phyloP scores from a whole-genome alignment of 345 rosid genomes.

The Citrus mangshanensis region DNA sequence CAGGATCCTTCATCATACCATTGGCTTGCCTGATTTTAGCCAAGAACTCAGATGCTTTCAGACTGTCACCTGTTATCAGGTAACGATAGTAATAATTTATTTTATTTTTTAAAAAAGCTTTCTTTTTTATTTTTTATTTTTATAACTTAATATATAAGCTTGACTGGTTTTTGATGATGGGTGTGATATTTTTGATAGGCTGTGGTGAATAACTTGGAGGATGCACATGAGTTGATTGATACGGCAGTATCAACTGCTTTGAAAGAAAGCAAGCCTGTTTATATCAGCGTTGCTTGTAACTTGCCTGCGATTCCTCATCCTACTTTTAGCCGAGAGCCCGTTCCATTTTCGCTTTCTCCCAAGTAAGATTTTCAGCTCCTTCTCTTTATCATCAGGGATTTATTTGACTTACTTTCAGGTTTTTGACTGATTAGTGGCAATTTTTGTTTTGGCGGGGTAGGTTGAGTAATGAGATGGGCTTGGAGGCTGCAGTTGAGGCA shows the following conservation, averaged over 20 bases:
- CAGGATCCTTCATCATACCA: conserved; percentile 75
- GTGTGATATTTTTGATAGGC: conserved; percentile 36
- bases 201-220: conserved; percentile 73
- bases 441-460: conserved; percentile 21
- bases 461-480: conserved; percentile 53
- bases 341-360: conserved; percentile 61
- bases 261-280: conserved; percentile 86
- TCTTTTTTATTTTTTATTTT: background rate
- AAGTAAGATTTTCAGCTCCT: conserved; percentile 23
- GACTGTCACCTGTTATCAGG: conserved; percentile 75
- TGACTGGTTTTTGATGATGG: background rate
- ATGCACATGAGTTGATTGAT: conserved; percentile 71
- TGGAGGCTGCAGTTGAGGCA: conserved; percentile 77
- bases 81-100: background rate
- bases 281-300: conserved; percentile 71
- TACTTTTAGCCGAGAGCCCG: conserved; percentile 61
- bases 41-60: conserved; percentile 73
- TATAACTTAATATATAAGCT: background rate
- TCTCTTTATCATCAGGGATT: background rate
- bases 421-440: background rate
- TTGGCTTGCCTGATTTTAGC: conserved; percentile 71
- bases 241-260: conserved; percentile 72
- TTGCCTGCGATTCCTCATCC: conserved; percentile 68
- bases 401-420: background rate
- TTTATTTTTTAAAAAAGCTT: background rate